Conservation (phyloP, 257 asterid genomes). For the Solanum gracilifrons region DNA sequence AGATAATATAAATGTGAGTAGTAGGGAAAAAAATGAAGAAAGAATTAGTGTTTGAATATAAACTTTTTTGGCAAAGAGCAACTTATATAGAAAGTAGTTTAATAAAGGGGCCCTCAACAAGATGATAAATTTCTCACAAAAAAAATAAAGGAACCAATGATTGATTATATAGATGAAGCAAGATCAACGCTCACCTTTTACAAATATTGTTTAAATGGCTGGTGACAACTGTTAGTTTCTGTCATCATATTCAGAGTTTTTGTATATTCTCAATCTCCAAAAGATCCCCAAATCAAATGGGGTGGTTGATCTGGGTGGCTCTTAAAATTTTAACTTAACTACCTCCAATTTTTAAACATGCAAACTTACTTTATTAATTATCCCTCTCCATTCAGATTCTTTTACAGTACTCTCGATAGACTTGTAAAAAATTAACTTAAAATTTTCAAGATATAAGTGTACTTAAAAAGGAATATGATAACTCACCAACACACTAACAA, state of each 20-base stretch:
- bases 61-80: neutral
- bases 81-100: neutral
- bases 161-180: constrained; percentile 26
- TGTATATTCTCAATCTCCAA: constrained; percentile 36
- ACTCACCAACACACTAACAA: neutral
- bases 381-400: neutral
- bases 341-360: neutral
- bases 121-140: neutral
- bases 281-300: constrained; percentile 41
- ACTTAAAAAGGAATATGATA: neutral
- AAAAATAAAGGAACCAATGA: constrained; percentile 17
- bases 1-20: too few species aligned
- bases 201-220: constrained; percentile 9
- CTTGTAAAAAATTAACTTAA: too few species aligned
- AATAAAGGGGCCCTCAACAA: constrained; percentile 18
- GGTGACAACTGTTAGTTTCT: constrained; percentile 52
- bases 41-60: neutral
- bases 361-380: neutral
- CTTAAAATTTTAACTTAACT: neutral
- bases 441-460: too few species aligned
- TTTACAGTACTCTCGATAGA: neutral
- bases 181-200: constrained; percentile 14
- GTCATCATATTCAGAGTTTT: constrained; percentile 28
- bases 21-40: neutral
- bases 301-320: constrained; percentile 39